Base-by-base conservation (phyloP, 768 basidiomycete genomes). In the Tylopilus vinaceipallidus region DNA sequence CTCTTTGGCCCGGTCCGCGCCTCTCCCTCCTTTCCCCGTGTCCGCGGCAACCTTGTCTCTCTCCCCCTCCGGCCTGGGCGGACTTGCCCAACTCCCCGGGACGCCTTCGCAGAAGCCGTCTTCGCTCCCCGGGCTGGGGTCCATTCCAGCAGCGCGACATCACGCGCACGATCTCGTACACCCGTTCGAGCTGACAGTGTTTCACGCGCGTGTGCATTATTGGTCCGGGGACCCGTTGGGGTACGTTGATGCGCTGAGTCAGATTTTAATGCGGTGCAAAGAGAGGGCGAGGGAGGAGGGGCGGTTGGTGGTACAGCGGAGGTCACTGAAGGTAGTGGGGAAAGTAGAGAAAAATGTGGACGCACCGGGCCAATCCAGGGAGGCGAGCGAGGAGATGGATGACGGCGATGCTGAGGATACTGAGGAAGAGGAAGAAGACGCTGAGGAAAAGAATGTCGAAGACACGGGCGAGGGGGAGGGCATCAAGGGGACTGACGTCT, bases 171-270 rank as follows among this genome's bases (percentile, higher is more conserved):
- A 61, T 8, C 42, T 63, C 17, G 9, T 51, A 11, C 60, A 70
- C 34, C 57, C 79, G 67, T 81, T 80, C 49, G 80, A 80, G 59
- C 66, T 80, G 59, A 75, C 72, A 46, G 84, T 92, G 44, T 83
- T 91, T 72, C 74, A 84, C 35, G 80, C 86, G 7, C 80, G 88
- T 29, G 72, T 88, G 23, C 81, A 80, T 61, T 92, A 91, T 61
- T 92, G 90, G 91, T 75, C 85, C 4, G 87, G 83, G 23, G 90
- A 93, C 64, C 75, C 81, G 61, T 80, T 88, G 77, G 85, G 82
- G 3, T 88, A 92, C 66, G 73, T 91, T 49, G 90, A 93, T 64
- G 81, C 83, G 24, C 74, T 93, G 20, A 73, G 73, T 50, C 78
- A 66, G n/a, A 68, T 92, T 50, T 69, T 92, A 45, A 69, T 61